Conservation (phyloP, 2,329 filamentous ascomycete genomes). For the Cordyceps farinosa region DNA sequence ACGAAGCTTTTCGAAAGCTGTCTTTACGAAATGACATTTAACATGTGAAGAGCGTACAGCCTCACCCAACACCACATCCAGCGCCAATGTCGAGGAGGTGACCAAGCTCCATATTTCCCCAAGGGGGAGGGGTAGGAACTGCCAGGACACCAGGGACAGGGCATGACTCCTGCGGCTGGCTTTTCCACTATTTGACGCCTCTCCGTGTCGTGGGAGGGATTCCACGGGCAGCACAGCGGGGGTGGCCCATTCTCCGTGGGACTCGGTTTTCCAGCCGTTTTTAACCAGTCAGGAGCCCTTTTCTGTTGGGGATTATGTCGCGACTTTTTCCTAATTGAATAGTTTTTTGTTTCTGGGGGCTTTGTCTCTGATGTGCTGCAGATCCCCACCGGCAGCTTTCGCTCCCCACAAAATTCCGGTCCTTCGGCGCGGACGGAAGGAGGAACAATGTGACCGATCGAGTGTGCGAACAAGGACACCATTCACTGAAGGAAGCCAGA, state of each 20-base stretch:
- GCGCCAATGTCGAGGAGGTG: too few relatives aligned
- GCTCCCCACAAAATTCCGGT: not conserved
- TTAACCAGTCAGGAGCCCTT: not conserved
- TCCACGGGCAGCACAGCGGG: not conserved
- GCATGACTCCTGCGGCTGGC: not conserved
- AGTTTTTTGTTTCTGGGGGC: too few relatives aligned
- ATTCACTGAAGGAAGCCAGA: too few relatives aligned
- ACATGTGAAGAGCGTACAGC: not conserved
- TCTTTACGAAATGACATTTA: not conserved
- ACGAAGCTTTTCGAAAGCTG: not conserved
- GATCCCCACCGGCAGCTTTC: not conserved
- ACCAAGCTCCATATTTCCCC: not conserved
- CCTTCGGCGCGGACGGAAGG: too few relatives aligned
- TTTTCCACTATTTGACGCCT: not conserved
- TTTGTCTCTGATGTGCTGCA: not conserved
- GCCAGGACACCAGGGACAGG: not conserved
- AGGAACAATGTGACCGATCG: too few relatives aligned
- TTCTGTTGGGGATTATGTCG: conserved; percentile 6
- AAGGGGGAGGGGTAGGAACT: not conserved
- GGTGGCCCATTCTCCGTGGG: not conserved
- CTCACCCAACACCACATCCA: not conserved
- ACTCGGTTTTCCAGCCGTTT: not conserved
- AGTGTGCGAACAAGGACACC: too few relatives aligned
- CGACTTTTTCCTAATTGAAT: too few relatives aligned
- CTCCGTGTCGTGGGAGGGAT: not conserved